Base-by-base conservation (phyloP, 768 basidiomycete species). In the Lactifluus piperatus region DNA sequence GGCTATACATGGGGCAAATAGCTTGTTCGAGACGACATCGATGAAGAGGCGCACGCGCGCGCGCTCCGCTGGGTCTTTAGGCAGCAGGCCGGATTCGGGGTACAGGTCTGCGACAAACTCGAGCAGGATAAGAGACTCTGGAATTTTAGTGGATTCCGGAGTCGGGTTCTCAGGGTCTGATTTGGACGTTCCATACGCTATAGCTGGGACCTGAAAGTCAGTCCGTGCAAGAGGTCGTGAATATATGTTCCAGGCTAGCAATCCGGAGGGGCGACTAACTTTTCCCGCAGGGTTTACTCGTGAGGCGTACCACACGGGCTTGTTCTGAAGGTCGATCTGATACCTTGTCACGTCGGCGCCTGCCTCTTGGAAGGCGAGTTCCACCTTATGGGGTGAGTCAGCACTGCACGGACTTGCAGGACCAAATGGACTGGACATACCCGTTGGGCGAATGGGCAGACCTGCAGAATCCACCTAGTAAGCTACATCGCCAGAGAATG, bases 221-320 rank as follows among this genome's bases (percentile, higher is more conserved):
- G 41, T 18, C 26, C 9, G 5, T 16, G 30, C 8, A 1, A 16
- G 22, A 24, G 14, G 20, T 45, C 18, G 26, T 7, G 11, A 7
- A 16, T 24, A 20, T 7, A 22, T 0, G 22, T 44, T 11, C 20
- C 5, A 27, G 32, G 6, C 5, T 11, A 20, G 14, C 7, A 7
- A 18, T 14, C 14, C 3, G 13, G n/a, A 14, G 9, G 27, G 7
- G 34, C 5, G 14, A 65, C 69, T 20, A 65, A 82, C 84, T 75
- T 85, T 84, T 69, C 78, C 77, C 1, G 77, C 81, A 1, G 79
- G 79, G 68, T 86, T 85, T 41, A 86, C 77, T 54, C 79, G 74
- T 0, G 77, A 75, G 0, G 79, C 77, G 66, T 82, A 86, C 84
- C 84, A 85, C 51, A 76, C 79, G 0, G 85, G 85, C 70, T 86